phyloP scores from a whole-genome alignment of 2,329 filamentous ascomycete species.

The Lachnellula willkommii region DNA sequence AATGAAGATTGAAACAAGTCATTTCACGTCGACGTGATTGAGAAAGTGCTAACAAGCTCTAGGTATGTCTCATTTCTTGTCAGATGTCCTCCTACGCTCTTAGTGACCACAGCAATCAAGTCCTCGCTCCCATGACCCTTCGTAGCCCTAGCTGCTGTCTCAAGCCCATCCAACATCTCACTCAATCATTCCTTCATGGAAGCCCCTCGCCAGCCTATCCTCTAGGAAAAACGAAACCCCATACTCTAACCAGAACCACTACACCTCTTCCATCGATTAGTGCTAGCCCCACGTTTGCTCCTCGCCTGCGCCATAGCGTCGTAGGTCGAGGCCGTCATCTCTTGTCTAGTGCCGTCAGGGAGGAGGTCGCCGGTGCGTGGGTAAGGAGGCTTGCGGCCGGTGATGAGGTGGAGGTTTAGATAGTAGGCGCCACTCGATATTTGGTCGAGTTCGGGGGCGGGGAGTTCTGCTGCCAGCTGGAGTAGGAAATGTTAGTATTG shows the following conservation, averaged over 20 bases:
- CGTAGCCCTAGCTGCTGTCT: too few species aligned
- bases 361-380: conserved; percentile 27
- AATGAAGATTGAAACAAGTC: too few species aligned
- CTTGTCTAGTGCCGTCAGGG: conserved; percentile 21
- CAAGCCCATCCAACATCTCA: too few species aligned
- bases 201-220: too few species aligned
- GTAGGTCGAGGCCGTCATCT: conserved; percentile 27
- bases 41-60: too few species aligned
- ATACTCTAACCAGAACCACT: background rate
- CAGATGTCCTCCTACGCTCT: too few species aligned
- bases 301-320: conserved; percentile 20
- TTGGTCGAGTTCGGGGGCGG: conserved; percentile 11
- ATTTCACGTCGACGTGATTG: too few species aligned
- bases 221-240: too few species aligned
- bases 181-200: too few species aligned
- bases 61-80: too few species aligned
- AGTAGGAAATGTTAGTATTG: background rate
- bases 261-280: conserved; percentile 22
- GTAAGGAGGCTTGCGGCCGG: conserved; percentile 25
- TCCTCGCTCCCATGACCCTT: too few species aligned
- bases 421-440: conserved; percentile 22
- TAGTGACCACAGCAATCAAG: too few species aligned
- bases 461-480: conserved; percentile 20
- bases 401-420: conserved; percentile 29
- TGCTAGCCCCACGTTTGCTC: conserved; percentile 4